Percentiles rank a stretch among this genome's conserved stretches.
These are phyloP conservation scores for Aspergillus heteromorphus DNA, from an alignment of 495 filamentous ascomycete species.

Conservation along the genomic window DNA sequence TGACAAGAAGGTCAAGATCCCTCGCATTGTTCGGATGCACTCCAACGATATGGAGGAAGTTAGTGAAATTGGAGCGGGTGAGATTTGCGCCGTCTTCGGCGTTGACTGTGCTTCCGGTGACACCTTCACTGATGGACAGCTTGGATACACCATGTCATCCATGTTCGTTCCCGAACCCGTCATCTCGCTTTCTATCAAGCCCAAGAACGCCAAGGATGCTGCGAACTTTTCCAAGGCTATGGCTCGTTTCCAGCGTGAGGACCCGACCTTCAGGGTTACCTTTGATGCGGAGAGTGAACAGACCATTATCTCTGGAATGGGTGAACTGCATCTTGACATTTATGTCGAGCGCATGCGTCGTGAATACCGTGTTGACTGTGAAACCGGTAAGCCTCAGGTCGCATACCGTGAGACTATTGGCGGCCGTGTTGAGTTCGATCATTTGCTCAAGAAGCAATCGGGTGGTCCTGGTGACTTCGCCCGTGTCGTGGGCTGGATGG, in stretches of 20 bases:
- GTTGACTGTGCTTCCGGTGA: slow-evolving; percentile 98
- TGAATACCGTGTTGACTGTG: slow-evolving; percentile 93
- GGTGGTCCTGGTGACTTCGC: slow-evolving; percentile 96
- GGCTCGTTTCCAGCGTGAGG: slow-evolving; percentile 97
- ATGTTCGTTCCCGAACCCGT: slow-evolving; percentile 99
- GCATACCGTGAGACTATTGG: slow-evolving; percentile 95
- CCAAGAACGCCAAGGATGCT: slow-evolving; percentile 87
- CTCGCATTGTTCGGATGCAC: slow-evolving; percentile 98
- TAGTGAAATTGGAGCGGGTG: slow-evolving; percentile 82
- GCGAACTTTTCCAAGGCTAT: slow-evolving; percentile 98
- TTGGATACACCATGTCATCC: slow-evolving; percentile 95
- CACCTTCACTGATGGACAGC: slow-evolving; percentile 90
- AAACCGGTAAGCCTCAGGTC: slow-evolving; percentile 94
- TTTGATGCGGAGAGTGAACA: slow-evolving; percentile 87
- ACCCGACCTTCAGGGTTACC: slow-evolving; percentile 94
- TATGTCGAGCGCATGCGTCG: slow-evolving; percentile 98
- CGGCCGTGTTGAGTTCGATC: slow-evolving; percentile 74
- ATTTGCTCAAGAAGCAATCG: slow-evolving; percentile 91
- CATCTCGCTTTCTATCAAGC: slow-evolving; percentile 95
- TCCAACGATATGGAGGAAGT: slow-evolving; percentile 99
- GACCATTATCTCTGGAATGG: slow-evolving; percentile 98
- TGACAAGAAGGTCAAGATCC: slow-evolving; percentile 94
- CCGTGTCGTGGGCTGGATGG: slow-evolving; percentile 87
- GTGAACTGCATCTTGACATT: slow-evolving; percentile 93
- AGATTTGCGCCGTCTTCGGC: slow-evolving; percentile 98